Evolutionary conservation across 139 green algal genomes (phyloP), one percentile per base, ranked within the genome.

Genomic region (Chlamydomonas sp.): DNA sequence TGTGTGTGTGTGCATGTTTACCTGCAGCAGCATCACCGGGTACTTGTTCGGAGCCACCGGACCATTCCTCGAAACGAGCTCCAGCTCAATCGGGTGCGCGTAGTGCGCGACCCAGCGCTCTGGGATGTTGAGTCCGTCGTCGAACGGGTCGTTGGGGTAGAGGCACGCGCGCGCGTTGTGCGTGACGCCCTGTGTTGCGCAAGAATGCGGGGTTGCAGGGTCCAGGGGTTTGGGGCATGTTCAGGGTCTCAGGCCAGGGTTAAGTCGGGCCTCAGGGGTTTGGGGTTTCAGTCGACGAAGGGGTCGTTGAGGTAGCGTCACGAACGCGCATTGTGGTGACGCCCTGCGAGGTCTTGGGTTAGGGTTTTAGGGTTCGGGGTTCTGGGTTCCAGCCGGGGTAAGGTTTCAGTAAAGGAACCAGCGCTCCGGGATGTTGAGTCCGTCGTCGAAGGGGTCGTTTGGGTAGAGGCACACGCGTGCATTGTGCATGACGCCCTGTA

Each of bases 381-480:
- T n/a, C n/a, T n/a, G n/a, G n/a, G n/a, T n/a, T n/a, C n/a, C n/a
- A n/a, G n/a, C n/a, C n/a, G n/a, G n/a, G n/a, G n/a, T n/a, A n/a
- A n/a, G n/a, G n/a, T n/a, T n/a, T n/a, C n/a, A 83, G 73, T 90
- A 79, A 24, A 79, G 75, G 62, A 88, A 79, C 39, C 76, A 84
- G 37, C 67, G 37, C 16, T 61, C 35, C 0, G 77, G 74, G 0
- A 34, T 61, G n/a, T n/a, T n/a, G n/a, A n/a, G n/a, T n/a, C n/a
- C n/a, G 47, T 71, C 57, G 38, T 3, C 54, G 30, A 65, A 31
- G 6, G 62, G 38, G 60, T 83, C 71, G 5, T 64, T 70, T 0
- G 78, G 81, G 72, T 86, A 87, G 58, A 58, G 35, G 28, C 54
- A n/a, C 50, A 76, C 64, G 6, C 60, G 68, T 29, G 66, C 78